Evolutionary conservation across 1,139 yeast species (phyloP).

Genomic region (Arxiozyma slooffiae): DNA sequence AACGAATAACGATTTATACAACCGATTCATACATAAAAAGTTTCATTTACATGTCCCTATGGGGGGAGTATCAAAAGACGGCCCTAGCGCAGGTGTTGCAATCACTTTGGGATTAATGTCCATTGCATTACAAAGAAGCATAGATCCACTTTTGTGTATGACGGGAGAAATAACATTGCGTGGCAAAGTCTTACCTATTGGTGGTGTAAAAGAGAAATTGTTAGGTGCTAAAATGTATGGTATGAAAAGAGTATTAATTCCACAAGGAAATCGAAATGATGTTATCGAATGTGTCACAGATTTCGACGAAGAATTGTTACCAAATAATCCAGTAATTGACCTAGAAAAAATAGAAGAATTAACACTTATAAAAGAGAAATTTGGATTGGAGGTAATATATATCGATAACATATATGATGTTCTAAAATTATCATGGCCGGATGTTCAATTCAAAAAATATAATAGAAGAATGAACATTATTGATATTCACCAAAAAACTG

Average conservation of each 20-base stretch:
- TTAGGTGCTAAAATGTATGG: conserved; percentile 95
- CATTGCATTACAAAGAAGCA: conserved; percentile 60
- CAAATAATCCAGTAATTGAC: conserved; percentile 4
- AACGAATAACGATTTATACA: conserved; percentile 11
- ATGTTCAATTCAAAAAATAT: conserved; percentile 1
- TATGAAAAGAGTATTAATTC: conserved; percentile 79
- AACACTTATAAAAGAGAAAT: conserved; percentile 40
- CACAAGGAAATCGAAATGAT: conserved; percentile 82
- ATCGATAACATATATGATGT: conserved; percentile 78
- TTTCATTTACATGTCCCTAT: conserved; percentile 94
- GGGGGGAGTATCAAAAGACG: conserved; percentile 95
- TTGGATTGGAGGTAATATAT: conserved; percentile 43
- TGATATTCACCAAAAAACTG: not conserved
- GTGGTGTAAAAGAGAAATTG: conserved; percentile 87
- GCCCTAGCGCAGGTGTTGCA: conserved; percentile 96
- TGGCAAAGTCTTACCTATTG: conserved; percentile 86
- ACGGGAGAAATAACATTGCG: conserved; percentile 92
- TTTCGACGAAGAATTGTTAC: conserved; percentile 13
- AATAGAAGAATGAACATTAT: too few species aligned
- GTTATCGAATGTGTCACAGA: conserved; percentile 43
- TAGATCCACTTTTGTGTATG: conserved; percentile 81
- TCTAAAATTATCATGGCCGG: conserved; percentile 56
- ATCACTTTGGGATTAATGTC: conserved; percentile 83
- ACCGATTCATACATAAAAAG: conserved; percentile 48
- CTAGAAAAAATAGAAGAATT: conserved; percentile 31